Base-by-base conservation (phyloP, 2,329 filamentous ascomycete genomes). In the Clonostachys rosea region DNA sequence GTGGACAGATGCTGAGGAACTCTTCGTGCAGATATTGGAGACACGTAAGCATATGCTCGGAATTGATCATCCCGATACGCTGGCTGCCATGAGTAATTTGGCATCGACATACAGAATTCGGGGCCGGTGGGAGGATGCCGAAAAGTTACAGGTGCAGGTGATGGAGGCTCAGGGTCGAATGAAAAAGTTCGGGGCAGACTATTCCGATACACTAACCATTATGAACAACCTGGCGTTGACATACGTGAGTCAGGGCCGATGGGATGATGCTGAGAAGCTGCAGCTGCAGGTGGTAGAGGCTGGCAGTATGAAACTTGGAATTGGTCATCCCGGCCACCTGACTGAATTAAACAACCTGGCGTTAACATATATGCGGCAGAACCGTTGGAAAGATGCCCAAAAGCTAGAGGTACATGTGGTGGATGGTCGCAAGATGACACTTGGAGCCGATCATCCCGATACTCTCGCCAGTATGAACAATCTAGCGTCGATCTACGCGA, bases 251-350 rank as follows among this genome's bases (percentile, higher is more conserved):
- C 47, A 42, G 17, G 52, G 41, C 8, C 47, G 40, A 9, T 55
- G 6, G 1, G 12, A 50, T 6, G 54, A 59, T 18, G 52, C 34
- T 3, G 48, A 43, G 30, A 43, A 44, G 34, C 13, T 53, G 34
- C 9, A 49, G 17, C 45, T 41, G 17, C 41, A 49, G 16, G 50
- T 51, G 10, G 5, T 59, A 24, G 52, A 56, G 46, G 45, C 9
- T 1, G n/a, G 30, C 3, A 51, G 48, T 34, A 51, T 8, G 10
- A 17, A 42, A 42, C 47, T 54, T 0, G 57, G 75, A 11, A 20
- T 14, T 7, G 18, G 24, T 14, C 40, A 42, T 20, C 40, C 40
- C 6, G 13, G 13, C 18, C 16, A n/a, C 13, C 18, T 42, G 24
- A 42, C 18, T 42, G 24, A 20, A 14, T 17, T 42, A 13, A 20